Percentiles rank a stretch among this genome's conserved stretches.
Evolutionary conservation across 805 yeast genomes (phyloP).

Genomic region (Lachancea sp.): DNA sequence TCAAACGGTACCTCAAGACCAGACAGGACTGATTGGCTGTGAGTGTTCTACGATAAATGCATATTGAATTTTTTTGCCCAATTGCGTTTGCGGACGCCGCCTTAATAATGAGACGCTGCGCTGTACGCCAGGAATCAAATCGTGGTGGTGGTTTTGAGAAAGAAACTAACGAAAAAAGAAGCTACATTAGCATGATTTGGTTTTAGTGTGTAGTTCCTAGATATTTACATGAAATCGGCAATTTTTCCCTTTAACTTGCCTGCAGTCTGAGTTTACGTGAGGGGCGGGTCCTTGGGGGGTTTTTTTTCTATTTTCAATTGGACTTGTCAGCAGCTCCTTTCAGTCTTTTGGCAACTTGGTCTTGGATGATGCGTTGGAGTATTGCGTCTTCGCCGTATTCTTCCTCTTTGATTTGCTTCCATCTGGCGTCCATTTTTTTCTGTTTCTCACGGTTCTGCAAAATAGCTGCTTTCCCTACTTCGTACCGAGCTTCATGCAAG

Average conservation of each 20-base stretch:
- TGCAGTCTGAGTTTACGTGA: no score
- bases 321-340: conserved; percentile 11
- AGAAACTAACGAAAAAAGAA: no score
- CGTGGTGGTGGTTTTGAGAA: no score
- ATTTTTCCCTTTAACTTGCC: not conserved
- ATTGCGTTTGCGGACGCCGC: no score
- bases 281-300: no score
- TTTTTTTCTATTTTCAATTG: not conserved
- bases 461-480: conserved; percentile 50
- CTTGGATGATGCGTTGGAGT: conserved; percentile 57
- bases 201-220: not conserved
- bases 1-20: conserved; percentile 80
- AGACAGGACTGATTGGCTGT: conserved; percentile 71
- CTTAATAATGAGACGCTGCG: no score
- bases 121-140: no score
- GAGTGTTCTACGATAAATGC: conserved; percentile 2
- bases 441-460: conserved; percentile 50
- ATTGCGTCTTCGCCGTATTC: conserved; percentile 71
- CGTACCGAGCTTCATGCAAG: conserved; percentile 67
- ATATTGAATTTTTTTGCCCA: no score
- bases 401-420: conserved; percentile 66
- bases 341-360: conserved; percentile 38
- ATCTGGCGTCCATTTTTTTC: conserved; percentile 46
- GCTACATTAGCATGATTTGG: not conserved
- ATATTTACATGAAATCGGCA: conserved; percentile 6